These are phyloP conservation scores for Suhomyces tanzawaensis DNA, from an alignment of 805 yeast genomes.

Conservation along the genomic window DNA sequence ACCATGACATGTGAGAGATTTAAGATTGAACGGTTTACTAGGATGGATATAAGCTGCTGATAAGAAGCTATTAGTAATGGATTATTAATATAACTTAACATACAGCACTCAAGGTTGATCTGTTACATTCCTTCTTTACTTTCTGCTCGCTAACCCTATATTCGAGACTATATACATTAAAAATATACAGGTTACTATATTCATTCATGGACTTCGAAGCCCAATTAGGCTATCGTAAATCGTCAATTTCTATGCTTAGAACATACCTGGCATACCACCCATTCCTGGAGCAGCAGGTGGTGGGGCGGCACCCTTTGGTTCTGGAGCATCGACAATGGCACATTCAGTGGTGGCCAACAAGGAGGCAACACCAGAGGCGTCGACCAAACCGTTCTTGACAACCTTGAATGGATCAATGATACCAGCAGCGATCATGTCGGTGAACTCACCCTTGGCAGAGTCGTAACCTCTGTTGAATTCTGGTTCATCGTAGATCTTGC, in stretches of 20 bases:
- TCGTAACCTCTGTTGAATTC: constrained; percentile 91
- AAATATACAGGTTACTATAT: neutral
- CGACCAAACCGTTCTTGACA: constrained; percentile 91
- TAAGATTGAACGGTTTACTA: too few relatives aligned
- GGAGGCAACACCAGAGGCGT: constrained; percentile 97
- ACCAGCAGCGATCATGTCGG: constrained; percentile 95
- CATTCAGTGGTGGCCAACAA: constrained; percentile 97
- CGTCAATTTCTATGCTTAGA: constrained; percentile 5
- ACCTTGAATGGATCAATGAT: constrained; percentile 98
- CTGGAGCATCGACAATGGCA: constrained; percentile 94
- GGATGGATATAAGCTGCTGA: too few relatives aligned
- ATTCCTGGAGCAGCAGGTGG: constrained; percentile 49
- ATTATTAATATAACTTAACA: too few relatives aligned
- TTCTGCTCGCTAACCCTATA: too few relatives aligned
- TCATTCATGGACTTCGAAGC: neutral
- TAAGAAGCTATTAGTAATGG: too few relatives aligned
- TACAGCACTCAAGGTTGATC: too few relatives aligned
- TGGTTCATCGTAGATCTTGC: constrained; percentile 66
- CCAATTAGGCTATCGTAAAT: neutral
- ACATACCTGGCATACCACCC: constrained; percentile 55
- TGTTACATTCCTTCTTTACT: too few relatives aligned
- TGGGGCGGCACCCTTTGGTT: constrained; percentile 59
- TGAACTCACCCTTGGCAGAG: constrained; percentile 87
- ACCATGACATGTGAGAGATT: too few relatives aligned
- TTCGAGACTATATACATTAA: neutral